phyloP scores from a whole-genome alignment of 495 filamentous ascomycete species.

The Penicillium crystallinum region DNA sequence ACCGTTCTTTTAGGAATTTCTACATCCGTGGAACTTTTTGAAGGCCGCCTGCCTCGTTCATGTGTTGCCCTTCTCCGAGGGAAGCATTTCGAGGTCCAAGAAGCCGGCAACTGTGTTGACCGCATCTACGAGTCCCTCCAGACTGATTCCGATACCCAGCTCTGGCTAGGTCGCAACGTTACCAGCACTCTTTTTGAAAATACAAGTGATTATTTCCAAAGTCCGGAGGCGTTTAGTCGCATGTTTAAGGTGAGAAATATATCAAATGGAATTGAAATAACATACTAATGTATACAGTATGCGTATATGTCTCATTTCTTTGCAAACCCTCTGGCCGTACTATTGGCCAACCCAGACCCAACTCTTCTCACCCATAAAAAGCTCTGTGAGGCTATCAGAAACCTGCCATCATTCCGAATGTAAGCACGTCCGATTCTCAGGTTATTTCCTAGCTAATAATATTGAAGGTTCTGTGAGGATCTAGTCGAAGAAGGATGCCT shows the following conservation, averaged over 20 bases:
- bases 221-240: constrained; percentile 71
- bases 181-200: constrained; percentile 63
- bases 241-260: constrained; percentile 65
- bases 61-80: constrained; percentile 67
- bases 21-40: constrained; percentile 85
- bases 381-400: constrained; percentile 71
- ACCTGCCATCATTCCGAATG: constrained; percentile 72
- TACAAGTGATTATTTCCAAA: constrained; percentile 81
- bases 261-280: background rate
- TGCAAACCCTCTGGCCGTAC: constrained; percentile 75
- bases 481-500: constrained; percentile 37
- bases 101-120: constrained; percentile 69
- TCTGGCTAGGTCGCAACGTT: constrained; percentile 67
- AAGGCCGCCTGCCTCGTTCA: constrained; percentile 73
- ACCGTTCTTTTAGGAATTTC: constrained; percentile 82
- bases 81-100: constrained; percentile 77
- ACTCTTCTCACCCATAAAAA: constrained; percentile 34
- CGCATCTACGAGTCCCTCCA: constrained; percentile 70
- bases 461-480: constrained; percentile 41
- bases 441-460: background rate
- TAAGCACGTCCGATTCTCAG: constrained; percentile 22
- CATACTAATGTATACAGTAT: constrained; percentile 52
- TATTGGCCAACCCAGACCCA: constrained; percentile 43
- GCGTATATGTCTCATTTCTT: constrained; percentile 96
- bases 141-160: constrained; percentile 42